These are phyloP conservation scores for Fusarium napiforme DNA, from an alignment of 2,329 filamentous ascomycete genomes.

Conservation along the genomic window DNA sequence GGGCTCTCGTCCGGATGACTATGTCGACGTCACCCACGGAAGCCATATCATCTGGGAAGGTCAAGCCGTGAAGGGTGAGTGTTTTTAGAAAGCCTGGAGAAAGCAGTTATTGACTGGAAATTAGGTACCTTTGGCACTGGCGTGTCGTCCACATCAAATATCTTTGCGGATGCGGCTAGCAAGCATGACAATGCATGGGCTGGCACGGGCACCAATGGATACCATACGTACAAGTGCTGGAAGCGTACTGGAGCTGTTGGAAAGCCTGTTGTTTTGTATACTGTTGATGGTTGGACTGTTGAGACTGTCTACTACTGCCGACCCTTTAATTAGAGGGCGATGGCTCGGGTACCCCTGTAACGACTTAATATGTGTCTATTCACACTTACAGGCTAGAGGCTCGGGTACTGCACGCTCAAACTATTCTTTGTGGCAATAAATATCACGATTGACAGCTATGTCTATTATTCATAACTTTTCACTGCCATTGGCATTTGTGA, in stretches of 20 bases:
- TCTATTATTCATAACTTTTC: background rate
- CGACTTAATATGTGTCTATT: no score
- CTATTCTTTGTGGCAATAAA: background rate
- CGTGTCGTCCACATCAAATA: conserved; percentile 1
- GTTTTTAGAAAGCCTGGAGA: background rate
- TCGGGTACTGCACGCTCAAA: rapidly evolving
- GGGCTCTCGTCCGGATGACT: background rate
- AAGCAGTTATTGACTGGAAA: background rate
- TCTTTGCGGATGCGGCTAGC: background rate
- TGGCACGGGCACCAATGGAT: conserved; percentile 1
- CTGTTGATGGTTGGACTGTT: conserved; percentile 1
- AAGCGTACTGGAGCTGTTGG: background rate
- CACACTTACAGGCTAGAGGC: no score
- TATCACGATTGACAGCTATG: rapidly evolving
- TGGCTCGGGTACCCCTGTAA: no score
- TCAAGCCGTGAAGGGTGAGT: background rate
- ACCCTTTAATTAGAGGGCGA: background rate
- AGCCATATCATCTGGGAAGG: background rate
- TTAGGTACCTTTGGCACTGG: background rate
- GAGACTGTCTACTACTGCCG: background rate
- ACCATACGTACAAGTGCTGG: background rate
- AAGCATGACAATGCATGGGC: background rate
- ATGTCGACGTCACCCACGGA: background rate
- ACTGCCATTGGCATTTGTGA: rapidly evolving
- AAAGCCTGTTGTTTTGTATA: background rate